Conservation (phyloP, 495 filamentous ascomycete genomes). For the Geopyxis carbonaria region DNA sequence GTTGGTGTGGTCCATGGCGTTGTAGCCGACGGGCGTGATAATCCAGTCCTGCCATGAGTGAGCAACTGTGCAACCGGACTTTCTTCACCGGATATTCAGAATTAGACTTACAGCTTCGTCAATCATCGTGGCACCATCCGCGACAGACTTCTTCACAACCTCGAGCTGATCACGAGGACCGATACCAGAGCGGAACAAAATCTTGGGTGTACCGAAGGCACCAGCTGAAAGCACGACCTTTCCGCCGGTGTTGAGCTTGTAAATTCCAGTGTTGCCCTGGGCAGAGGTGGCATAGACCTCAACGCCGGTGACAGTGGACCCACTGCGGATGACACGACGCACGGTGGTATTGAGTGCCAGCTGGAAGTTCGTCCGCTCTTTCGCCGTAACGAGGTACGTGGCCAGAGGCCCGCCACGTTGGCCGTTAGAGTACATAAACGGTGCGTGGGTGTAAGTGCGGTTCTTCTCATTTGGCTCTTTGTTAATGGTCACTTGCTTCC, state of each 20-base stretch:
- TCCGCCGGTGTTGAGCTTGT: constrained; percentile 43
- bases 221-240: constrained; percentile 54
- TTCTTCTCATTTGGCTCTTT: constrained; percentile 46
- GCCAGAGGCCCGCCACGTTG: constrained; percentile 55
- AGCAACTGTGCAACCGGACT: too few species aligned
- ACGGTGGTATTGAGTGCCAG: constrained; percentile 49
- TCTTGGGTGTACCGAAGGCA: constrained; percentile 54
- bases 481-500: constrained; percentile 45
- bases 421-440: constrained; percentile 51
- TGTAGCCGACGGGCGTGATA: constrained; percentile 55
- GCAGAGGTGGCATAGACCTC: constrained; percentile 42
- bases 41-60: constrained; percentile 38
- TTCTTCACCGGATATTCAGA: too few species aligned
- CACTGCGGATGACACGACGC: constrained; percentile 44
- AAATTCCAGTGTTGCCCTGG: constrained; percentile 40
- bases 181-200: constrained; percentile 51
- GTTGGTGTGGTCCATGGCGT: constrained; percentile 57
- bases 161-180: constrained; percentile 45
- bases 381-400: constrained; percentile 53
- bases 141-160: constrained; percentile 34
- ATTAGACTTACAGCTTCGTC: constrained; percentile 9
- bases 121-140: constrained; percentile 39
- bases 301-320: constrained; percentile 46
- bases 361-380: constrained; percentile 45
- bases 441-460: constrained; percentile 44